phyloP scores from a whole-genome alignment of 2,329 filamentous ascomycete species.

The Trichophyton benhamiae region DNA sequence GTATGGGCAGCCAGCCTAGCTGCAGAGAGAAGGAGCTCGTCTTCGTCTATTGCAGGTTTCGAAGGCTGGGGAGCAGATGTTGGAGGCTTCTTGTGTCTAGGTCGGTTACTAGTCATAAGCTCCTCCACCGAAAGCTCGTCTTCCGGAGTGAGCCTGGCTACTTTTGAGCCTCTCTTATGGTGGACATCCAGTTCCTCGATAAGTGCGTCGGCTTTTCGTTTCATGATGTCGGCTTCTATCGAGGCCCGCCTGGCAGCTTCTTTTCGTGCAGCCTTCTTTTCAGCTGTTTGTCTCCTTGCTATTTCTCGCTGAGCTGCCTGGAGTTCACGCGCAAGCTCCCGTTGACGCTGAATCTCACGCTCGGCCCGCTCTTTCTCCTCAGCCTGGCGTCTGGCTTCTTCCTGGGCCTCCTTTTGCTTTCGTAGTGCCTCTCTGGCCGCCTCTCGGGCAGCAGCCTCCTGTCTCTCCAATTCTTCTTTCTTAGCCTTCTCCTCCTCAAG shows the following conservation, averaged over 20 bases:
- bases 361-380: slow-evolving; percentile 8
- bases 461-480: slow-evolving; percentile 7
- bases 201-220: slow-evolving; percentile 10
- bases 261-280: slow-evolving; percentile 5
- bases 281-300: slow-evolving; percentile 10
- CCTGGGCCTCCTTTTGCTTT: neutral
- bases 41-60: slow-evolving; percentile 24
- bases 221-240: slow-evolving; percentile 13
- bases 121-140: slow-evolving; percentile 13
- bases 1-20: slow-evolving; percentile 31
- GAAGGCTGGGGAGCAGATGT: slow-evolving; percentile 6
- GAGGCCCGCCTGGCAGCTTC: slow-evolving; percentile 9
- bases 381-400: slow-evolving; percentile 8
- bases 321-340: slow-evolving; percentile 8
- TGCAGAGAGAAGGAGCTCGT: slow-evolving; percentile 31
- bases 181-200: slow-evolving; percentile 4
- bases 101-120: slow-evolving; percentile 9
- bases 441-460: slow-evolving; percentile 2
- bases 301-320: slow-evolving; percentile 12
- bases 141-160: slow-evolving; percentile 6
- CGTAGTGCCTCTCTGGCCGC: neutral
- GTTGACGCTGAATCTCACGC: slow-evolving; percentile 7
- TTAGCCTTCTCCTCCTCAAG: slow-evolving; percentile 10
- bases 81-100: slow-evolving; percentile 6
- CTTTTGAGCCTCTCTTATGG: slow-evolving; percentile 5